phyloP scores from a whole-genome alignment of 2,329 filamentous ascomycete genomes.

The Aspergillus neoniger region DNA sequence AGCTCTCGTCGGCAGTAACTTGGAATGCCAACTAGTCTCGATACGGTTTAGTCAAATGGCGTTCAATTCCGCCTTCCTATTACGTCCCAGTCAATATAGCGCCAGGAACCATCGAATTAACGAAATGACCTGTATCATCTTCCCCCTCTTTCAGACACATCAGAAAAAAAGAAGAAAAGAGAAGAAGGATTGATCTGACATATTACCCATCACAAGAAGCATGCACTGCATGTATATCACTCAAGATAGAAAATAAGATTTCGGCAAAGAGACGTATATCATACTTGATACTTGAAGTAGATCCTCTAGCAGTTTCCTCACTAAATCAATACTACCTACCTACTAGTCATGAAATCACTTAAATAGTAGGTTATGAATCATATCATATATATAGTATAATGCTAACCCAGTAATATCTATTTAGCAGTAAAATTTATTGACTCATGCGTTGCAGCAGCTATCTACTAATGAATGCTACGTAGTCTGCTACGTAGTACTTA shows the following conservation, averaged over 20 bases:
- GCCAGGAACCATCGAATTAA: conserved; percentile 3
- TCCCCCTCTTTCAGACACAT: background rate
- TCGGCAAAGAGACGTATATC: background rate
- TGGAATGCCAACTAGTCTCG: background rate
- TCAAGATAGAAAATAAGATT: background rate
- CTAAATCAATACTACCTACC: too few relatives aligned
- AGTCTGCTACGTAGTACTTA: too few relatives aligned
- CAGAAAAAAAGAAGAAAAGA: background rate
- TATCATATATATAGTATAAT: background rate
- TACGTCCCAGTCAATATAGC: background rate
- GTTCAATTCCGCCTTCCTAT: conserved; percentile 2
- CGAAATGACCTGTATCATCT: background rate
- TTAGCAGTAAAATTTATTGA: too few relatives aligned
- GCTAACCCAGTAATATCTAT: too few relatives aligned
- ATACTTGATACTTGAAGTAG: background rate
- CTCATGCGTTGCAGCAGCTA: too few relatives aligned
- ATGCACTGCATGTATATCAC: background rate
- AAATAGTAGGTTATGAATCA: background rate
- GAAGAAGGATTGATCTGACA: background rate
- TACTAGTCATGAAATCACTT: too few relatives aligned
- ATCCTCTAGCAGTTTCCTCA: background rate
- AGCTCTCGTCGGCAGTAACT: background rate
- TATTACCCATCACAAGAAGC: background rate
- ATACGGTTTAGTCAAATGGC: background rate
- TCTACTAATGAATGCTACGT: too few relatives aligned